Conservation (phyloP, 306 rosid species). For the Echinosophora koreensis region DNA sequence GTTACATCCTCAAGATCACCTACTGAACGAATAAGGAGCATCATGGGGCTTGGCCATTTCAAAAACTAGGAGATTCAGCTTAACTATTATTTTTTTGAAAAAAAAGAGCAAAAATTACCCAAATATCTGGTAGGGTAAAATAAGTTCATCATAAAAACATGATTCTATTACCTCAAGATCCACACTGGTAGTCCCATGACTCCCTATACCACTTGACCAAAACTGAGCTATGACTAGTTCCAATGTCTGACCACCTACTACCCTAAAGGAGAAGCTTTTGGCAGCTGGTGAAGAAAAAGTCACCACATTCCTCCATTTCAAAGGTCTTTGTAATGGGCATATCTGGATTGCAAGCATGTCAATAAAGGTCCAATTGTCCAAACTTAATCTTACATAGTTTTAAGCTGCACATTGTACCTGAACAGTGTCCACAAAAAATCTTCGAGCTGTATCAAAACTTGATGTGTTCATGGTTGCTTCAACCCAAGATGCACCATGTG, state of each 20-base stretch:
- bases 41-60: background rate
- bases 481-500: slow-evolving; percentile 92
- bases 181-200: slow-evolving; percentile 73
- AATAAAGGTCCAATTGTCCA: slow-evolving; percentile 42
- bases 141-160: slow-evolving; percentile 34
- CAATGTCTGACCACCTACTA: slow-evolving; percentile 94
- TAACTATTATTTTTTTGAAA: background rate
- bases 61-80: slow-evolving; percentile 11
- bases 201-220: slow-evolving; percentile 97
- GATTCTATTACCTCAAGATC: slow-evolving; percentile 82
- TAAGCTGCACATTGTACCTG: slow-evolving; percentile 66
- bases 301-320: slow-evolving; percentile 74
- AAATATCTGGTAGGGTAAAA: slow-evolving; percentile 27
- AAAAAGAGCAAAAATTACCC: slow-evolving; percentile 4
- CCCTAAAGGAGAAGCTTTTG: slow-evolving; percentile 84
- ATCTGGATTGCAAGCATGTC: slow-evolving; percentile 68
- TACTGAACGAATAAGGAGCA: slow-evolving; percentile 18
- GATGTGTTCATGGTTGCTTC: slow-evolving; percentile 88
- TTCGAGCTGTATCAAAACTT: slow-evolving; percentile 90
- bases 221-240: slow-evolving; percentile 89
- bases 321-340: slow-evolving; percentile 83
- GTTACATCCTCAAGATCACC: slow-evolving; percentile 17
- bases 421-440: slow-evolving; percentile 87
- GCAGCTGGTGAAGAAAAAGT: slow-evolving; percentile 82
- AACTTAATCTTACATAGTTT: slow-evolving; percentile 37